Conservation (phyloP, 768 basidiomycete species). For the Omphalotus guepiniiformis region DNA sequence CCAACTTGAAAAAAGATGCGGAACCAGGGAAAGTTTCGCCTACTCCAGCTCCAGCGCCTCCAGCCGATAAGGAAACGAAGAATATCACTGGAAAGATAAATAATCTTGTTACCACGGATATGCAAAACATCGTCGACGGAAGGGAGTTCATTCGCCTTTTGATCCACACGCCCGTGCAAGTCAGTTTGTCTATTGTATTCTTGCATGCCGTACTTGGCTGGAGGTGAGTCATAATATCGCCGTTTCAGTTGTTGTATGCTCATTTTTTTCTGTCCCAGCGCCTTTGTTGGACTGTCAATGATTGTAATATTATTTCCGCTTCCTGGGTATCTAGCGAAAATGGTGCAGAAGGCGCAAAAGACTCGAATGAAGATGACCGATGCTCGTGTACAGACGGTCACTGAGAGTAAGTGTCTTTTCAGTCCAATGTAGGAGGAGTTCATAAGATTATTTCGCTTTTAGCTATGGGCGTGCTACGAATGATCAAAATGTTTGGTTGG, state of each 20-base stretch:
- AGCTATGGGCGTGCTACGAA: constrained; percentile 58
- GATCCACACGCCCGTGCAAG: constrained; percentile 37
- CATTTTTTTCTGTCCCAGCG: constrained; percentile 24
- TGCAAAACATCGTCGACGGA: constrained; percentile 32
- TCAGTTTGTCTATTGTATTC: constrained; percentile 35
- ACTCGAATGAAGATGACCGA: constrained; percentile 54
- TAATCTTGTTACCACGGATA: constrained; percentile 63
- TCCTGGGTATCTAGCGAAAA: constrained; percentile 51
- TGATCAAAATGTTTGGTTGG: constrained; percentile 73
- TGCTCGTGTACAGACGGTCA: constrained; percentile 53
- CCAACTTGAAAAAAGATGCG: neutral
- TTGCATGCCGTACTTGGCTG: constrained; percentile 44
- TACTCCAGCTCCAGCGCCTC: neutral
- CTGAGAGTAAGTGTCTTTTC: constrained; percentile 43
- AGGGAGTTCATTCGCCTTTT: constrained; percentile 29
- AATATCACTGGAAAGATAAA: constrained; percentile 73
- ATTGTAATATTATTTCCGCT: constrained; percentile 52
- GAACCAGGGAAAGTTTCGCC: neutral
- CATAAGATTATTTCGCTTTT: constrained; percentile 17
- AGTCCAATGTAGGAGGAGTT: neutral
- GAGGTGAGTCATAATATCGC: constrained; percentile 27
- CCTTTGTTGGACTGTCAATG: constrained; percentile 52
- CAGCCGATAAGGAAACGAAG: constrained; percentile 22
- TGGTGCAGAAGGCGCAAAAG: constrained; percentile 43
- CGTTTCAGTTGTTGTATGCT: neutral